Evolutionary conservation across 2,329 filamentous ascomycete genomes (phyloP), one percentile per base, ranked within the genome.

Genomic region (Akanthomyces uredinophilus): DNA sequence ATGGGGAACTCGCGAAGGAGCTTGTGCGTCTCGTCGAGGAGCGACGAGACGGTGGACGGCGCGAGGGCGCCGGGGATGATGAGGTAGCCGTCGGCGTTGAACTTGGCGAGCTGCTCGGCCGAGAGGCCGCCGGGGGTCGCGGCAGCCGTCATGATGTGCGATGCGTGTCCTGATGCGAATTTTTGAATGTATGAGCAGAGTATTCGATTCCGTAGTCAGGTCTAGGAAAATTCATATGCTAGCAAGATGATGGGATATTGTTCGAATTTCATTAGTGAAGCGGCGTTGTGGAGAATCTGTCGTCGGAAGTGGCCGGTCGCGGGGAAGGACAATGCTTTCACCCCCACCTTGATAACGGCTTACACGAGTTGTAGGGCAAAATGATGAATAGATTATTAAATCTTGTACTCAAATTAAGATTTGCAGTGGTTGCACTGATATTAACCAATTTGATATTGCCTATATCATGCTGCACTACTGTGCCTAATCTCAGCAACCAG

Each of bases 51-150:
- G 20, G 89, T 91, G 1, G 81, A 73, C 0, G 82, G 81, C 11
- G 82, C 81, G 46, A 98, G 85, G 61, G 91, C 93, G 70, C 89
- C 77, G 1, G 90, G 91, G 69, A 99, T 84, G 69, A 98, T 83
- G 64, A 98, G 88, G 78, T 96, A 98, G 77, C 95, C 95, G 78
- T 98, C 91, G 56, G 84, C 80, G 68, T 89, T 74, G 81, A 96
- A 98, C 70, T 82, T 80, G 54, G 83, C 73, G 52, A 95, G 78
- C 72, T 97, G 92, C 37, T 84, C 80, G 49, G 86, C 75, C 18
- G 88, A 89, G 63, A 97, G 89, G 62, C 88, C 89, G 6, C 47
- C 18, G 4, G 22, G 4, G 13, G 32, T 11, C 5, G 46, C 22
- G 22, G 35, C 32, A 29, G 49, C 22, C 5, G 52, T 20, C 60